These are phyloP conservation scores for Nicotiana tabacum DNA, from an alignment of 257 asterid species.

Conservation along the genomic window DNA sequence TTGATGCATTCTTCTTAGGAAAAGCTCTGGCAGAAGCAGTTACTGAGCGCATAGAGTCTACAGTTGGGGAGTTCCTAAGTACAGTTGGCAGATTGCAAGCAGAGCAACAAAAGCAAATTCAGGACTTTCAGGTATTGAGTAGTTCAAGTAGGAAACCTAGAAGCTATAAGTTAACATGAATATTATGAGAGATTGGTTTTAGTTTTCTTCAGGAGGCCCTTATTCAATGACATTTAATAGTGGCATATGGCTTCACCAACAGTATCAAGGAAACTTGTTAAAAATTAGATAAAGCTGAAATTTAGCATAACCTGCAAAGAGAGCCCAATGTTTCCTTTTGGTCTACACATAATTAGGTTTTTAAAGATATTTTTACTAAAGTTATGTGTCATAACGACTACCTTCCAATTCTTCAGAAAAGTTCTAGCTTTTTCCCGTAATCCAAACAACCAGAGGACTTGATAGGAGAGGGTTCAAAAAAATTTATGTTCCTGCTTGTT, in stretches of 20 bases:
- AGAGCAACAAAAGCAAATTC: conserved; percentile 79
- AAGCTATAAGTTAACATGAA: not conserved
- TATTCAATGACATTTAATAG: not conserved
- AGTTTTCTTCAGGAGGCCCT: not conserved
- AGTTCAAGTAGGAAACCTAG: not conserved
- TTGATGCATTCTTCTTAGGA: conserved; percentile 93
- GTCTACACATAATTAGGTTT: not conserved
- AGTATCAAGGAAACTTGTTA: not conserved
- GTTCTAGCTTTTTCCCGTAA: not conserved
- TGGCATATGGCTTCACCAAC: not conserved
- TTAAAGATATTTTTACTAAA: not conserved
- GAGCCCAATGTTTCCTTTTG: not conserved
- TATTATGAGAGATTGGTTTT: not conserved
- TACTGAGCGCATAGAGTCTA: conserved; percentile 64
- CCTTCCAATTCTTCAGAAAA: too few species aligned
- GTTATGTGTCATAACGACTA: not conserved
- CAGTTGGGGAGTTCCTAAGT: conserved; percentile 79
- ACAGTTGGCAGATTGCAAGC: conserved; percentile 72
- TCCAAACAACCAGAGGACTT: not conserved
- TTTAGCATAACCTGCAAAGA: not conserved
- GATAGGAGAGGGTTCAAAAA: not conserved
- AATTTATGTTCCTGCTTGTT: not conserved
- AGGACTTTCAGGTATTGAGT: conserved; percentile 62
- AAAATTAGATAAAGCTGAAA: not conserved
- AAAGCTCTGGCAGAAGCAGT: conserved; percentile 83